Conservation (phyloP, 306 rosid genomes). For the peach (Prunus persica) region Prunus_persica_NCBIv2 NC_034016.1:9104501-9105000, state of each 20-base stretch:
- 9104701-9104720: slow-evolving; percentile 21
- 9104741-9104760: slow-evolving; percentile 59
- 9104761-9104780: slow-evolving; percentile 37
- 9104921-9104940: too few relatives aligned
- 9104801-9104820: too few relatives aligned
- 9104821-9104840: too few relatives aligned
- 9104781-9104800: too few relatives aligned
- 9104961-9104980: too few relatives aligned
- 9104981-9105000: too few relatives aligned
- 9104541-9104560: background rate
- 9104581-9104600: slow-evolving; percentile 49
- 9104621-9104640: slow-evolving; percentile 25
- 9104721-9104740: slow-evolving; percentile 58
- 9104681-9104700: slow-evolving; percentile 39
- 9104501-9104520: too few relatives aligned
- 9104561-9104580: slow-evolving; percentile 20
- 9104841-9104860: too few relatives aligned
- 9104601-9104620: slow-evolving; percentile 24
- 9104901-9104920: too few relatives aligned
- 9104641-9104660: slow-evolving; percentile 21
- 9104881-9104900: too few relatives aligned
- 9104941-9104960: too few relatives aligned
- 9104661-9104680: slow-evolving; percentile 35
- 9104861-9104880: too few relatives aligned
- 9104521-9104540: background rate